Evolutionary conservation across 805 yeast species (phyloP).

Genomic region (Candida railenensis): DNA sequence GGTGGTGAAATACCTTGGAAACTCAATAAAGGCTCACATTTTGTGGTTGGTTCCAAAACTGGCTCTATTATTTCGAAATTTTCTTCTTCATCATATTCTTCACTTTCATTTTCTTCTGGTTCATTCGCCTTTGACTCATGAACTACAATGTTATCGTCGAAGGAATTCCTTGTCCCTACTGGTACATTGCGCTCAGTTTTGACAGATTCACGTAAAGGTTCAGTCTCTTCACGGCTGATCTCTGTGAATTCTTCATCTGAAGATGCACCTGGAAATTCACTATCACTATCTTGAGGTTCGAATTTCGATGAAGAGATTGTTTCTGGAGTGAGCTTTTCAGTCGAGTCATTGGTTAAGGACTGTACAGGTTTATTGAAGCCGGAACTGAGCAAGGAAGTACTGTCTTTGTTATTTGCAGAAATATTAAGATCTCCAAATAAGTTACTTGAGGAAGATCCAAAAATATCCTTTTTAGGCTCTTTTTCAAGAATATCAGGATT

Average conservation of each 20-base stretch:
- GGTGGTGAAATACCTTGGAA: slow-evolving; percentile 6
- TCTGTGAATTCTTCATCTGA: slow-evolving; percentile 2
- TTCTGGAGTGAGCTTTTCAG: background rate
- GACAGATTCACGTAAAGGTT: background rate
- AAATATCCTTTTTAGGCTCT: background rate
- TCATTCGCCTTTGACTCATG: background rate
- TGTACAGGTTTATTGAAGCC: no score
- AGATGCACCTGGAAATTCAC: no score
- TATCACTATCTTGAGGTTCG: background rate
- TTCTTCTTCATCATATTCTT: slow-evolving; percentile 8
- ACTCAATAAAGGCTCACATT: slow-evolving; percentile 2
- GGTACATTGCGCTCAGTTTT: no score
- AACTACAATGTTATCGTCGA: background rate
- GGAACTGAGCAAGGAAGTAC: no score
- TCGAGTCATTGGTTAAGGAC: no score
- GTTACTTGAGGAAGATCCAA: background rate
- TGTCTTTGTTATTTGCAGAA: background rate
- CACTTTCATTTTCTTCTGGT: slow-evolving; percentile 3
- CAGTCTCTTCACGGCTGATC: slow-evolving; percentile 9
- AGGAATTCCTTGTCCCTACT: background rate
- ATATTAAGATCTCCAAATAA: slow-evolving; percentile 4
- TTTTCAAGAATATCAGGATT: no score
- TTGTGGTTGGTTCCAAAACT: slow-evolving; percentile 7
- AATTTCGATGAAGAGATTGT: background rate
- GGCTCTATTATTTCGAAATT: background rate